Percentiles rank a stretch among this genome's conserved stretches.
Evolutionary conservation across 306 rosid species (phyloP).

Genomic region (Oxytropis ochrocephala): DNA sequence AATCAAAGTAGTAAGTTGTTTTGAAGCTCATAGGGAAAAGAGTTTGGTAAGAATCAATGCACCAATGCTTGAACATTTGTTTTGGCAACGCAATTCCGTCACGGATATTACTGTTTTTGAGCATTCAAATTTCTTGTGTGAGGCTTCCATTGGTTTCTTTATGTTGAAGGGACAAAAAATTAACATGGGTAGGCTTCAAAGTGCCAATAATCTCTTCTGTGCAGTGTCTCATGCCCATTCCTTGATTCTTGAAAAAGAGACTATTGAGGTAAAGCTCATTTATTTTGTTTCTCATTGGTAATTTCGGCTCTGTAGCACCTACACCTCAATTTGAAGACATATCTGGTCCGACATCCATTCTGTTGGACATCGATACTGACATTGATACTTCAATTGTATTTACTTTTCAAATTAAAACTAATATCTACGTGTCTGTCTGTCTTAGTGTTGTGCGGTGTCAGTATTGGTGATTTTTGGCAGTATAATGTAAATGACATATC

Average conservation of each 20-base stretch:
- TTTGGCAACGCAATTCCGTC: constrained; percentile 53
- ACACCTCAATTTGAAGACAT: no score
- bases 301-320: no score
- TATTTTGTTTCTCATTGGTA: not conserved
- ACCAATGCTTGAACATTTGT: constrained; percentile 32
- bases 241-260: constrained; percentile 42
- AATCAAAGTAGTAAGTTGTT: constrained; percentile 41
- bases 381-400: no score
- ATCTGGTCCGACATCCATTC: no score
- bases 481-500: not conserved
- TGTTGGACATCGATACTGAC: no score
- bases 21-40: constrained; percentile 32
- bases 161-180: constrained; percentile 23
- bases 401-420: no score
- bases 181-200: constrained; percentile 37
- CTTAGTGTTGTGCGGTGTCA: no score
- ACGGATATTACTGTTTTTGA: constrained; percentile 32
- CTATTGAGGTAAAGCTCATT: constrained; percentile 48
- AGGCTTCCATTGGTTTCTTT: constrained; percentile 47
- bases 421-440: no score
- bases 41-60: constrained; percentile 51
- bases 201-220: constrained; percentile 42
- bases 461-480: no score
- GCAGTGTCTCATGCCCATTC: constrained; percentile 45
- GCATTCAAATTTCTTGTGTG: constrained; percentile 29